Conservation (phyloP, 2,329 filamentous ascomycete genomes). For the Chaetoscypha palmicola region DNA sequence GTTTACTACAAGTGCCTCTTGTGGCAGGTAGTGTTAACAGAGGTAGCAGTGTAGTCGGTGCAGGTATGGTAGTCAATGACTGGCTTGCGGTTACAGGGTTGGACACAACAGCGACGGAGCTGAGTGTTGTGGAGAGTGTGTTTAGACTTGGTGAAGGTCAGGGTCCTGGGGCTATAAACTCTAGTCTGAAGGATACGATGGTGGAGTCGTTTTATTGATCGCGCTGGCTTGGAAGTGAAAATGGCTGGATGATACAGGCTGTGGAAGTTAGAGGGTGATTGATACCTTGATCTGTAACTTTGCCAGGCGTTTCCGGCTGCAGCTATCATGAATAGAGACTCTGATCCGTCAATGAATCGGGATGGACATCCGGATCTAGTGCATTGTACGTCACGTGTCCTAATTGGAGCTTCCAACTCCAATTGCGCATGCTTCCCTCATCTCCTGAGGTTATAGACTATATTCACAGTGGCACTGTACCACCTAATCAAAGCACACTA, state of each 20-base stretch:
- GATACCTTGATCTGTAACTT: background rate
- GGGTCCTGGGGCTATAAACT: constrained; percentile 71
- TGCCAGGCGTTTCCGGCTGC: constrained; percentile 3
- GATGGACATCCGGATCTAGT: too few relatives aligned
- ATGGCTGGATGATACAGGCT: constrained; percentile 1
- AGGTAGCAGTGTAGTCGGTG: constrained; percentile 89
- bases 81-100: constrained; percentile 93
- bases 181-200: constrained; percentile 91
- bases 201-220: constrained; percentile 95
- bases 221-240: constrained; percentile 8
- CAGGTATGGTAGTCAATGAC: constrained; percentile 95
- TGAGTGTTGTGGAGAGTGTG: constrained; percentile 93
- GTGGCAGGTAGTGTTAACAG: constrained; percentile 93
- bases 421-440: too few relatives aligned
- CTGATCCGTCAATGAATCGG: background rate
- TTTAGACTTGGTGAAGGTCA: constrained; percentile 88
- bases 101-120: constrained; percentile 93
- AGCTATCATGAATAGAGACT: background rate
- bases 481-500: too few relatives aligned
- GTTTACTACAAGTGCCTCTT: constrained; percentile 87
- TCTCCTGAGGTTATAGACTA: too few relatives aligned
- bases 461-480: too few relatives aligned
- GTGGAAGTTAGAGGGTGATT: background rate
- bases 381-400: too few relatives aligned
- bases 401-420: too few relatives aligned